These are phyloP conservation scores for Coemansia sp. DNA, from an alignment of 192 early-diverging fungal genomes.

Conservation along the genomic window DNA sequence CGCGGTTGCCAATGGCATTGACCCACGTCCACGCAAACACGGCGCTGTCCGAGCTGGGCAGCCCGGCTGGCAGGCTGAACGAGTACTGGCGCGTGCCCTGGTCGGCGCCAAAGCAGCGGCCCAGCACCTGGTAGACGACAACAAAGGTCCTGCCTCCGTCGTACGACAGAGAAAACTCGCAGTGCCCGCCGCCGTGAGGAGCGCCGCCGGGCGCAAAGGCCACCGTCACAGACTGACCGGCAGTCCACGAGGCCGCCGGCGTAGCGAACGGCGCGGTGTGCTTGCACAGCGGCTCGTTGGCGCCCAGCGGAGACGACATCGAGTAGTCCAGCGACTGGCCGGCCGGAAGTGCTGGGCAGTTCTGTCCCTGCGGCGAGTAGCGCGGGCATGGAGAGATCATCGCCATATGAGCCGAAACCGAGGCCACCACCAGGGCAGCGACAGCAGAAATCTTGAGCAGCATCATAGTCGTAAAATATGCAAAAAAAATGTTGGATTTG, in stretches of 20 bases:
- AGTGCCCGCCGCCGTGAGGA: conserved; percentile 55
- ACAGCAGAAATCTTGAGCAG: conserved; percentile 14
- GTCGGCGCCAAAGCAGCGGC: conserved; percentile 1
- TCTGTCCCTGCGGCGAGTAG: conserved; percentile 17
- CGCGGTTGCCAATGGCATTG: conserved; percentile 68
- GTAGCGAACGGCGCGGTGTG: conserved; percentile 17
- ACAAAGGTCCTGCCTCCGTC: conserved; percentile 48
- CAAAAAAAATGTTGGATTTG: neutral
- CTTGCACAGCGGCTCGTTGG: conserved; percentile 31
- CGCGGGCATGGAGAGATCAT: conserved; percentile 50
- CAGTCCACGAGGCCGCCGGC: conserved; percentile 17
- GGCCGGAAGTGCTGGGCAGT: conserved; percentile 39
- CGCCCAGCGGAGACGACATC: conserved; percentile 48
- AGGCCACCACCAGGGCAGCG: conserved; percentile 29
- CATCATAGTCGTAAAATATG: conserved; percentile 2
- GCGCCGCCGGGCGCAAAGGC: conserved; percentile 19
- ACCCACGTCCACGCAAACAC: conserved; percentile 73
- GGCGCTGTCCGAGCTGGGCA: conserved; percentile 42
- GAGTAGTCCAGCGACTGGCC: conserved; percentile 51
- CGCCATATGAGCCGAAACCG: conserved; percentile 51
- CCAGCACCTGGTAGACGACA: conserved; percentile 45
- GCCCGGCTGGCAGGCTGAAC: conserved; percentile 52
- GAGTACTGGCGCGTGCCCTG: conserved; percentile 15
- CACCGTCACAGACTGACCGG: conserved; percentile 26
- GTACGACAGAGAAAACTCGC: conserved; percentile 54